These are phyloP conservation scores for Pulveroboletus sp. DNA, from an alignment of 768 basidiomycete genomes.

Conservation along the genomic window DNA sequence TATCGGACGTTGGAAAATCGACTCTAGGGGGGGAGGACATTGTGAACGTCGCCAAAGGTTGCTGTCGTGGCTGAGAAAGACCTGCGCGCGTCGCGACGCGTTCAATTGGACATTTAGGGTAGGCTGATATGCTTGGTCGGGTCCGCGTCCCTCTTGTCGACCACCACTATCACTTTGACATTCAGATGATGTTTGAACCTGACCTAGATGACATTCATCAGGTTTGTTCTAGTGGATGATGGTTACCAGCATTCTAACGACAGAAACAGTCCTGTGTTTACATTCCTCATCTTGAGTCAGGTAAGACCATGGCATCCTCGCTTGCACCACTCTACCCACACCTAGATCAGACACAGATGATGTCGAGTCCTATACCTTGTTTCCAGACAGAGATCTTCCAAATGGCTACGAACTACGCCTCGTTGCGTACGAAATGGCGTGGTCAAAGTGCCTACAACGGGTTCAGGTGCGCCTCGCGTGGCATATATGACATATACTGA, in stretches of 20 bases:
- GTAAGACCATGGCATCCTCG: conserved; percentile 11
- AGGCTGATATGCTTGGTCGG: conserved; percentile 22
- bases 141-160: neutral
- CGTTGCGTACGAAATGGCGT: conserved; percentile 50
- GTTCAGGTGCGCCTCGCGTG: conserved; percentile 43
- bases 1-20: conserved; percentile 59
- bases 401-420: conserved; percentile 40
- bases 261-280: conserved; percentile 26
- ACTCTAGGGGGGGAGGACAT: conserved; percentile 66
- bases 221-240: conserved; percentile 15
- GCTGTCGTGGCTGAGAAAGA: conserved; percentile 4
- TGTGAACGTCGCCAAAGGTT: neutral
- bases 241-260: conserved; percentile 4
- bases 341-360: conserved; percentile 11
- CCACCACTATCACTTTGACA: neutral
- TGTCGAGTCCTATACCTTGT: conserved; percentile 23
- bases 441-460: conserved; percentile 53
- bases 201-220: conserved; percentile 24
- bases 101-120: conserved; percentile 45
- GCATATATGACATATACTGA: conserved; percentile 3
- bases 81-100: conserved; percentile 51
- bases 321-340: neutral
- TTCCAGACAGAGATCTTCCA: conserved; percentile 27
- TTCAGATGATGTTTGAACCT: conserved; percentile 11
- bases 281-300: conserved; percentile 23